Evolutionary conservation across 1,284 basidiomycete genomes (phyloP).

Genomic region (Naganishia sp.): DNA sequence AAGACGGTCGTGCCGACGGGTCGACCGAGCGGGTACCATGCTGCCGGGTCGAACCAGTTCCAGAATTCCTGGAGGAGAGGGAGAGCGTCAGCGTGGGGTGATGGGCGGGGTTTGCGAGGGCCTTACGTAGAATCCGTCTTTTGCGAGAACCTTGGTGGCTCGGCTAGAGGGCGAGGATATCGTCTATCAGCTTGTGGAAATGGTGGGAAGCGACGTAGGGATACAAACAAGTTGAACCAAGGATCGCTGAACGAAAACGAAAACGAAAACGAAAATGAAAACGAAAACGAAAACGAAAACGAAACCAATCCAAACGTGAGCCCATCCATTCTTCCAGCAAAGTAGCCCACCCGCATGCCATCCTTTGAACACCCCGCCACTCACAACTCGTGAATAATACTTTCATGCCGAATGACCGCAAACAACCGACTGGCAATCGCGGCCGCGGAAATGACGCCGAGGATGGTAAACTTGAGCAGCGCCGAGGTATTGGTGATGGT

Average conservation of each 20-base stretch:
- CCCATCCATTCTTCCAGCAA: not conserved
- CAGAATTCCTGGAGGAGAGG: slow-evolving; percentile 76
- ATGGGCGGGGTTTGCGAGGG: not conserved
- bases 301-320: slow-evolving; percentile 28
- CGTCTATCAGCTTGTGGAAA: not conserved
- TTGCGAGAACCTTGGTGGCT: slow-evolving; percentile 81
- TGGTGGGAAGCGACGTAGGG: no score
- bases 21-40: slow-evolving; percentile 97
- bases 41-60: slow-evolving; percentile 99
- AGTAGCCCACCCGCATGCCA: not conserved
- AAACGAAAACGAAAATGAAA: no score
- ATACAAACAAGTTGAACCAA: slow-evolving; percentile 92
- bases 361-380: slow-evolving; percentile 50
- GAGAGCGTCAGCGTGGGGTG: not conserved
- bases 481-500: slow-evolving; percentile 79
- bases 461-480: slow-evolving; percentile 79
- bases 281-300: no score
- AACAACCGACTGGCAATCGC: slow-evolving; percentile 95
- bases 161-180: slow-evolving; percentile 60
- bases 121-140: slow-evolving; percentile 89
- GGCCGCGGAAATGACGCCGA: slow-evolving; percentile 84
- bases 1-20: slow-evolving; percentile 98
- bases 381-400: slow-evolving; percentile 98
- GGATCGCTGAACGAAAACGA: slow-evolving; percentile 67
- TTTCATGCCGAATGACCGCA: slow-evolving; percentile 96